Evolutionary conservation across 108 stramenopile species (phyloP), one percentile per base, ranked within the genome.

Genomic region (Hondaea fermentalgiana): DNA sequence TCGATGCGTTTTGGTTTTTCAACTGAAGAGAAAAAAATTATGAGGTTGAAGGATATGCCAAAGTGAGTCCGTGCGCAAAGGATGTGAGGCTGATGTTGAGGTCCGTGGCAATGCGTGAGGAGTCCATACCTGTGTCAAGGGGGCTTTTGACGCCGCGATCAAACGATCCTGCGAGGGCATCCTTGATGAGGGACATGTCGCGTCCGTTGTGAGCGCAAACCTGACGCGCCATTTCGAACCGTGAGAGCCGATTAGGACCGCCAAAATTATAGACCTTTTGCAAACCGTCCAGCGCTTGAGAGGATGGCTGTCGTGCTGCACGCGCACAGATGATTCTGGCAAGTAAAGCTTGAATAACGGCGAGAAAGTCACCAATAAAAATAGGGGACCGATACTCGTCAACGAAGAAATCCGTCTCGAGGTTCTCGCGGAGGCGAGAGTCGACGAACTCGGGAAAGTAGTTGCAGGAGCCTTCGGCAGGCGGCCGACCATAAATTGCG

Each of bases 41-140:
- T 35, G 35, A 35, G 35, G 35, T 35, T 1, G 55, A 57, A 3
- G 64, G 64, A 69, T 23, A 69, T 42, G 64, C 64, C 25, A 69
- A 10, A 23, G 14, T 0, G 25, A 83, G 76, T 8, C 76, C 76
- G 19, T 35, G n/a, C 28, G 45, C 45, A 4, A 83, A 83, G 28
- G 76, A 83, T 6, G 76, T 83, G 4, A 83, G 76, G 51, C 12
- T 35, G 23, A 83, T 83, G 10, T 53, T 0, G 25, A 83, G 76
- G 51, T 83, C 76, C 6, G 45, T 12, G n/a, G 76, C 45, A 12
- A 83, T 53, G 17, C 49, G 19, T 3, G 76, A 83, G 19, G 76
- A 83, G 51, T 83, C 76, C 76, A 83, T 83, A 53, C 76, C 76
- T 6, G 76, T 83, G 76, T 83, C 76, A 45, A 83, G 76, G 19